Evolutionary conservation across 495 filamentous ascomycete species (phyloP), one percentile per base, ranked within the genome.

Genomic region (Margaritispora aquatica): DNA sequence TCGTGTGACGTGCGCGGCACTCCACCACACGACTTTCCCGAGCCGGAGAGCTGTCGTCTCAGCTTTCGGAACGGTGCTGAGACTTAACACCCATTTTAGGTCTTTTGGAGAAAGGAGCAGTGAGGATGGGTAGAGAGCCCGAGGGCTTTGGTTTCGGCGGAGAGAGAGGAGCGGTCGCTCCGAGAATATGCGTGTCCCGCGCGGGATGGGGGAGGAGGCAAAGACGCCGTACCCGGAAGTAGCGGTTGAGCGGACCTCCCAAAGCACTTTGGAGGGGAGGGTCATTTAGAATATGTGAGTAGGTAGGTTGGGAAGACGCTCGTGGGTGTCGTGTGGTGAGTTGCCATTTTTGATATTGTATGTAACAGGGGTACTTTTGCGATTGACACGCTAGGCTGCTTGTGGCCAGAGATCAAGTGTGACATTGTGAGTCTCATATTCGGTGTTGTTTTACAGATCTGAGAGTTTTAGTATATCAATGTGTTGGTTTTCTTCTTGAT

Each of bases 181-280:
- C 9, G 55, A 58, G 51, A 63, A 63, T 11, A 63, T 59, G 13
- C 61, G 15, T 21, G 61, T 63, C 26, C 61, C 61, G 15, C 56
- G 50, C 1, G 61, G 50, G 20, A 63, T 59, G 21, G 41, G 26
- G 0, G n/a, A 1, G 3, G 34, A 55, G 38, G 61, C 55, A 23
- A 63, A 63, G 56, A 63, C 61, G 4, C 61, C 61, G 3, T 59
- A 46, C 1, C 61, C 61, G 44, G 48, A 44, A 41, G 26, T 17
- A 44, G 22, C 29, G 8, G 56, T 46, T 38, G 26, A 2, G 1
- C 46, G 21, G 41, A 63, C 50, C 21, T 54, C 56, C 34, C 58
- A 55, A 2, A 50, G 34, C 15, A n/a, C n/a, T n/a, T 52, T 26
- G 17, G 50, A 29, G 24, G 50, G 48, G 50, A 52, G 23, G 50